These are phyloP conservation scores for Ceratocystis cubensis DNA, from an alignment of 2,329 filamentous ascomycete genomes.

Conservation along the genomic window DNA sequence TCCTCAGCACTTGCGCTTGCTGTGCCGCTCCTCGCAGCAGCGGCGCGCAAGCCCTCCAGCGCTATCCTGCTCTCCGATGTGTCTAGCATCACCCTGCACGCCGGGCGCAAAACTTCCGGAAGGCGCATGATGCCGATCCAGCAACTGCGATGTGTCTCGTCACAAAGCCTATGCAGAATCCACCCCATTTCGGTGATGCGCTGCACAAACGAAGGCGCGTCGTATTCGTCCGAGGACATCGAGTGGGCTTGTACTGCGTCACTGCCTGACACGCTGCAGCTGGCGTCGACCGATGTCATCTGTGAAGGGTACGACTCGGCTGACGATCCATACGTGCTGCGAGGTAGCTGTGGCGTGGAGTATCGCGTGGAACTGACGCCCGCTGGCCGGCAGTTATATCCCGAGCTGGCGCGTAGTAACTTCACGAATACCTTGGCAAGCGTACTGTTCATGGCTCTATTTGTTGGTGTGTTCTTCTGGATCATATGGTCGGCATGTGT, in stretches of 20 bases:
- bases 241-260: conserved; percentile 75
- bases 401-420: conserved; percentile 35
- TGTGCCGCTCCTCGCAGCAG: background rate
- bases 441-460: conserved; percentile 48
- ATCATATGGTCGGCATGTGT: conserved; percentile 47
- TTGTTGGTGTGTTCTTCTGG: conserved; percentile 46
- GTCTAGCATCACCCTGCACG: conserved; percentile 64
- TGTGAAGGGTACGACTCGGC: conserved; percentile 75
- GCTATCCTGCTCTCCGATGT: conserved; percentile 51
- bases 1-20: background rate
- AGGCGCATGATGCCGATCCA: conserved; percentile 66
- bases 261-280: conserved; percentile 49
- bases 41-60: conserved; percentile 25
- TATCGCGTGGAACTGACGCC: conserved; percentile 71
- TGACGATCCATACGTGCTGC: conserved; percentile 75
- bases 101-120: conserved; percentile 52
- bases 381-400: conserved; percentile 59
- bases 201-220: conserved; percentile 73
- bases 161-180: conserved; percentile 49
- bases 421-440: conserved; percentile 25
- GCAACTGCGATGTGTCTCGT: conserved; percentile 64
- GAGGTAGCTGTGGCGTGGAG: conserved; percentile 85
- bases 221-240: conserved; percentile 67
- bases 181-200: conserved; percentile 59
- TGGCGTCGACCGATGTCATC: conserved; percentile 77